Conservation (phyloP, 2,329 filamentous ascomycete genomes). For the Neonectria coccinea region DNA sequence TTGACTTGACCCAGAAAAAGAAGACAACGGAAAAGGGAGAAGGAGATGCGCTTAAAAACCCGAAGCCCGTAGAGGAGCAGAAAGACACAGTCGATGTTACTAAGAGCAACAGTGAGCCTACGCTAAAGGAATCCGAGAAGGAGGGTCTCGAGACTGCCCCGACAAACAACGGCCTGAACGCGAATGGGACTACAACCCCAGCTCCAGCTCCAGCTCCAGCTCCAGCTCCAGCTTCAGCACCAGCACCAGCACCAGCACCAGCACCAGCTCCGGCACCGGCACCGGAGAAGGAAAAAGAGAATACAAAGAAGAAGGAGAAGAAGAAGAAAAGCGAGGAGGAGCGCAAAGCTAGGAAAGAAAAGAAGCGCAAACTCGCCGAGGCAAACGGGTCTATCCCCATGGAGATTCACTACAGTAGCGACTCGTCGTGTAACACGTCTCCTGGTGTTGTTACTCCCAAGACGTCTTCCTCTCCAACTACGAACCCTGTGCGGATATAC, state of each 20-base stretch:
- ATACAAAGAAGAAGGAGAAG: conserved; percentile 86
- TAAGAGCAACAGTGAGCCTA: conserved; percentile 56
- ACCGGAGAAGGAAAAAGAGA: conserved; percentile 55
- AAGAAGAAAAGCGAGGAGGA: conserved; percentile 96
- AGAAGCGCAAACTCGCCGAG: conserved; percentile 84
- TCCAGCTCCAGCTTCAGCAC: neutral
- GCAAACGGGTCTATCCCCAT: conserved; percentile 89
- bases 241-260: neutral
- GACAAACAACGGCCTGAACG: conserved; percentile 41
- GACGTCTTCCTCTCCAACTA: conserved; percentile 72
- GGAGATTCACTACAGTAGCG: conserved; percentile 78
- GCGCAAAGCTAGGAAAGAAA: conserved; percentile 90
- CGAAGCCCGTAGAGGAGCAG: conserved; percentile 67
- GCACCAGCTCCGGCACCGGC: neutral
- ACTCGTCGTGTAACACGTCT: conserved; percentile 58
- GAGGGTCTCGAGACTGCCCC: conserved; percentile 46
- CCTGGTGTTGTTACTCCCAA: conserved; percentile 40
- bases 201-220: neutral
- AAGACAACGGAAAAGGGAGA: conserved; percentile 77
- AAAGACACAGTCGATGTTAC: conserved; percentile 53
- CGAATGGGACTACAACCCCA: conserved; percentile 37
- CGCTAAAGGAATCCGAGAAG: conserved; percentile 56
- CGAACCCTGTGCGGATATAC: conserved; percentile 92
- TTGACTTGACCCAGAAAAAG: conserved; percentile 67
- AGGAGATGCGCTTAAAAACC: conserved; percentile 77